Evolutionary conservation across 1,284 basidiomycete genomes (phyloP), one percentile per base, ranked within the genome.

Genomic region (Rhodotorula mucilaginosa): DNA sequence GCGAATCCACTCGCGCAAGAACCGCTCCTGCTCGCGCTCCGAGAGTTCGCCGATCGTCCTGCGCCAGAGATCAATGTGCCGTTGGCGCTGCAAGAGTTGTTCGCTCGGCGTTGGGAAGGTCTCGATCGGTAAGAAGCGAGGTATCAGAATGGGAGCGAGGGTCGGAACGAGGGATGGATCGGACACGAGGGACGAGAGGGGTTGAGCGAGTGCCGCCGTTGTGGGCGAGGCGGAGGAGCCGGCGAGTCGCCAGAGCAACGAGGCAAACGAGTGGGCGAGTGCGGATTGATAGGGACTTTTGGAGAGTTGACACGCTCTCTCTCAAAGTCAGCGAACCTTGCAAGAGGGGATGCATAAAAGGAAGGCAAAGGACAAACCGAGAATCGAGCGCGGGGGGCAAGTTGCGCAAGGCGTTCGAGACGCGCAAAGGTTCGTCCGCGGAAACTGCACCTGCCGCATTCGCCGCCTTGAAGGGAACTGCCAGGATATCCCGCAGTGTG

Each of bases 391-490:
- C 80, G n/a, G 69, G 51, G 0, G 88, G 87, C 0, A 56, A 29
- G 5, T 19, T 39, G 3, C 51, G 51, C 51, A 52, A 8, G 12
- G 12, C 51, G 10, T 21, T 5, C 12, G 51, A 52, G 23, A 21
- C n/a, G 18, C 59, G 64, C 1, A 26, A 12, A 13, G 26, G 2
- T 10, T 19, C n/a, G 13, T 21, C 8, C n/a, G 49, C 19, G 13
- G 64, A 29, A n/a, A n/a, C 19, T 64, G 80, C 79, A 31, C 80
- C 82, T 56, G 80, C 82, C 58, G 84, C 83, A 79, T 93, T 93
- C 21, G 89, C 88, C 19, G 89, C 85, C 79, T 87, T 90, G 18
- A 81, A 81, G 44, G 90, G 89, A 7, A 91, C 81, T 16, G 85
- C 83, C 58, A 87, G 81, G 16, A 88, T 69, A 73, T 85, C 84